Base-by-base conservation (phyloP, 1,284 basidiomycete genomes). In the Ceratobasidium sp. region DNA sequence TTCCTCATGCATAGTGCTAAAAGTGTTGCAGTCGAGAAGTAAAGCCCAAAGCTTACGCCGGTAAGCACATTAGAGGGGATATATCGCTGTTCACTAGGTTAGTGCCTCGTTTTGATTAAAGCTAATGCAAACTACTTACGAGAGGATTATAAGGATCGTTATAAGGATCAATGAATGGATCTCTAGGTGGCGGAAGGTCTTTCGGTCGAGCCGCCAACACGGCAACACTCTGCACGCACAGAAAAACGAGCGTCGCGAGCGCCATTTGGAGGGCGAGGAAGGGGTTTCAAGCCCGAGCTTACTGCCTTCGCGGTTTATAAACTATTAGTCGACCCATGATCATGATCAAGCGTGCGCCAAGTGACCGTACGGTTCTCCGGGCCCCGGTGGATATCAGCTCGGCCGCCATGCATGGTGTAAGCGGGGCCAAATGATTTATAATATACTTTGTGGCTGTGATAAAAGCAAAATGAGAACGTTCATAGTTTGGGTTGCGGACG, bases 31-130 rank as follows among this genome's bases (percentile, higher is more conserved):
- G 87, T 86, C 0, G 84, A n/a, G 33, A 90, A 80, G 60, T 91
- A 85, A 17, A 91, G 83, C 49, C 82, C 82, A 63, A 90, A 85
- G 6, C 89, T 87, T 49, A 91, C 83, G 11, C 83, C 87, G 0
- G 91, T 90, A 47, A 90, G 81, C 2, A 86, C 83, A 80, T 91
- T 88, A 53, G 85, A 88, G 2, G 90, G 86, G 67, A 92, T 90
- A 80, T 92, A 93, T 76, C 56, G 35, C 69, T 74, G 39, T 1
- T 65, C n/a, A 54, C 45, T 8, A 23, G 51, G 20, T 53, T 23
- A 53, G 51, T 28, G 8, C 45, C n/a, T 47, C n/a, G 6, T n/a
- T n/a, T n/a, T 23, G 20, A 15, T 23, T 20, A 3, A 28, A 6
- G 23, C 23, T 28, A 11, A 8, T 20, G 26, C 15, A 15, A 28